Conservation (phyloP, 176 grass and related monocot species). For the Triticum monococcum region DNA sequence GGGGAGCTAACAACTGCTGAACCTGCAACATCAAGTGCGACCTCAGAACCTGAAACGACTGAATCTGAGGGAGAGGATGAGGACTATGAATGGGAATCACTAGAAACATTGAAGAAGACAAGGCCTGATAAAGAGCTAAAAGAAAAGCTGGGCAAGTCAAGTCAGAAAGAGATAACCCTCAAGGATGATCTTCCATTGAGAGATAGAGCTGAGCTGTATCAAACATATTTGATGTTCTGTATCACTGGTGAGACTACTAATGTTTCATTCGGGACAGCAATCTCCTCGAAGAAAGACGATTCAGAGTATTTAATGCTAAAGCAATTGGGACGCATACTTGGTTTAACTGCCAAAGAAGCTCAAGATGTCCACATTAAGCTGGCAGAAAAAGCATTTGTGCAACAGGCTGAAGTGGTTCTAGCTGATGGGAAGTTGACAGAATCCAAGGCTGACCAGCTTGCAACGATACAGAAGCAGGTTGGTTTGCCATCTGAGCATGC, state of each 20-base stretch:
- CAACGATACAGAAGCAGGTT: slow-evolving; percentile 87
- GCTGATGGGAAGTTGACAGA: slow-evolving; percentile 92
- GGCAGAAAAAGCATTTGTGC: slow-evolving; percentile 88
- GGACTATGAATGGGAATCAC: slow-evolving; percentile 68
- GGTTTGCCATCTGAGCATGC: slow-evolving; percentile 82
- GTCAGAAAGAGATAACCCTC: slow-evolving; percentile 93
- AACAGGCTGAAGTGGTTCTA: slow-evolving; percentile 96
- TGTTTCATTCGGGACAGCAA: slow-evolving; percentile 72
- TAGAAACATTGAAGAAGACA: slow-evolving; percentile 72
- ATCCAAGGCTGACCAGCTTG: slow-evolving; percentile 79
- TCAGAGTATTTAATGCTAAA: slow-evolving; percentile 80
- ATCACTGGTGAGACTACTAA: slow-evolving; percentile 75
- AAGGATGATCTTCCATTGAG: slow-evolving; percentile 80
- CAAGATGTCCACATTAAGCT: slow-evolving; percentile 78
- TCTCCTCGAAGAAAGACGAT: slow-evolving; percentile 65
- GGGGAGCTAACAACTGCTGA: slow-evolving; percentile 55
- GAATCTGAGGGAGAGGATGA: slow-evolving; percentile 55
- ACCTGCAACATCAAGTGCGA: slow-evolving; percentile 38
- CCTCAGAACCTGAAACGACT: slow-evolving; percentile 38
- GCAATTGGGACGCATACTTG: slow-evolving; percentile 82
- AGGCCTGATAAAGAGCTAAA: slow-evolving; percentile 55
- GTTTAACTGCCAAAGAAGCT: slow-evolving; percentile 74
- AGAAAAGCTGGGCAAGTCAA: slow-evolving; percentile 60
- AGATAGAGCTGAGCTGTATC: slow-evolving; percentile 82
- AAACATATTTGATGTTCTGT: slow-evolving; percentile 85